phyloP scores from a whole-genome alignment of 2,329 filamentous ascomycete species.

The Aspergillus ustus region DNA sequence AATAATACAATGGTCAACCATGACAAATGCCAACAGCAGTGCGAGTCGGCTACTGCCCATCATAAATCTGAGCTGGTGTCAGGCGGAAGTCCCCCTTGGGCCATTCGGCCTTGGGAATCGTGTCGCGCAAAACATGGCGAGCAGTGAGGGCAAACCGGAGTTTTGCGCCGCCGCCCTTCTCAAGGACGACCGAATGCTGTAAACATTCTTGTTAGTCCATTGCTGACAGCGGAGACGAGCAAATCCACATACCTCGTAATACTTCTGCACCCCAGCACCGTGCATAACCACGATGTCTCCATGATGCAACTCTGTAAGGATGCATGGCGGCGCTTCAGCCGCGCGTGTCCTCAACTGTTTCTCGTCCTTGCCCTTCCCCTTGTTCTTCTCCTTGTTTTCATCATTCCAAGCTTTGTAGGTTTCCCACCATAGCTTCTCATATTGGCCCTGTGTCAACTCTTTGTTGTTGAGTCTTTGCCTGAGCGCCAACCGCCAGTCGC shows the following conservation, averaged over 20 bases:
- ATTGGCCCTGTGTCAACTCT: conserved; percentile 26
- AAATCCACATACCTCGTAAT: conserved; percentile 51
- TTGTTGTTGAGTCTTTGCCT: conserved; percentile 26
- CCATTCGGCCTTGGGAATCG: conserved; percentile 27
- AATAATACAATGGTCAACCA: not conserved
- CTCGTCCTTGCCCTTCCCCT: no score
- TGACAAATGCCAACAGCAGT: not conserved
- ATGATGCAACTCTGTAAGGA: conserved; percentile 57
- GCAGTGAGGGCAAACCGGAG: conserved; percentile 44
- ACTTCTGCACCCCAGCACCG: conserved; percentile 58
- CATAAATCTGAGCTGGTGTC: conserved; percentile 32
- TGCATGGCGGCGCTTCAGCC: conserved; percentile 34
- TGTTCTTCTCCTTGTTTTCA: not conserved
- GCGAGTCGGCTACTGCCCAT: conserved; percentile 30
- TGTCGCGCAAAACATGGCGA: conserved; percentile 36
- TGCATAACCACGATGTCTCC: conserved; percentile 65
- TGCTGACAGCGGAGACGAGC: not conserved
- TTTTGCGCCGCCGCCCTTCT: conserved; percentile 23
- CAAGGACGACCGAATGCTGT: conserved; percentile 38
- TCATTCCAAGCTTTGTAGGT: conserved; percentile 23
- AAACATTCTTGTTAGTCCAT: not conserved
- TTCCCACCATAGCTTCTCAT: conserved; percentile 30
- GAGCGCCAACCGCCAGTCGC: conserved; percentile 29
- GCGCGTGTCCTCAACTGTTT: conserved; percentile 3
- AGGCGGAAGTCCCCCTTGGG: conserved; percentile 36